Evolutionary conservation across 768 basidiomycete genomes (phyloP).

Genomic region (Chalciporus pseudorubinellus): DNA sequence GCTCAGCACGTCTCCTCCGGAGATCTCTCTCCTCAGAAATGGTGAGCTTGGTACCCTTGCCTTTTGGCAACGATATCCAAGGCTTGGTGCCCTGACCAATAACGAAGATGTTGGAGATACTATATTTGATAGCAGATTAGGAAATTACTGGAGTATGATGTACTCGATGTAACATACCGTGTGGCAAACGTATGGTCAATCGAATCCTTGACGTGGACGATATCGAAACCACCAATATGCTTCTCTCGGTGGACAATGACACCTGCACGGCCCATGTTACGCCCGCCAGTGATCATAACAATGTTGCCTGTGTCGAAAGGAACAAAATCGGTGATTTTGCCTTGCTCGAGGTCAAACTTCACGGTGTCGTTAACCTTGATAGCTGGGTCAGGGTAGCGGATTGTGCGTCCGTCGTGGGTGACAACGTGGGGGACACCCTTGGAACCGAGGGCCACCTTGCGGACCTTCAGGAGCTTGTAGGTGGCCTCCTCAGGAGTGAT

Average conservation of each 20-base stretch:
- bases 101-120: conserved; percentile 96
- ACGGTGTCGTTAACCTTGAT: conserved; percentile 97
- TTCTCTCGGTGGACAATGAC: conserved; percentile 95
- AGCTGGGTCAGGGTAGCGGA: conserved; percentile 96
- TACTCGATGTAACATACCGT: conserved; percentile 55
- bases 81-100: conserved; percentile 95
- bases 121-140: conserved; percentile 30
- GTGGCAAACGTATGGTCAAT: conserved; percentile 96
- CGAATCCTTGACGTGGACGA: conserved; percentile 95
- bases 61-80: conserved; percentile 95
- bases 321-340: conserved; percentile 89
- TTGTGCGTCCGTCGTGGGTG: conserved; percentile 99
- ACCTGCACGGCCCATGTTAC: conserved; percentile 99
- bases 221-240: conserved; percentile 98
- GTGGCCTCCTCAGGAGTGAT: conserved; percentile 96
- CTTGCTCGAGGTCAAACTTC: conserved; percentile 93
- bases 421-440: conserved; percentile 96
- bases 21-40: conserved; percentile 96
- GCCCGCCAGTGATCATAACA: conserved; percentile 96
- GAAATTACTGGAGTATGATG: not conserved
- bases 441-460: conserved; percentile 84
- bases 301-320: conserved; percentile 98
- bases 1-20: conserved; percentile 79
- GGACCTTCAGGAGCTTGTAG: conserved; percentile 96
- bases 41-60: conserved; percentile 96